phyloP scores from a whole-genome alignment of 2,329 filamentous ascomycete species.

The Penicillium oxalicum region DNA sequence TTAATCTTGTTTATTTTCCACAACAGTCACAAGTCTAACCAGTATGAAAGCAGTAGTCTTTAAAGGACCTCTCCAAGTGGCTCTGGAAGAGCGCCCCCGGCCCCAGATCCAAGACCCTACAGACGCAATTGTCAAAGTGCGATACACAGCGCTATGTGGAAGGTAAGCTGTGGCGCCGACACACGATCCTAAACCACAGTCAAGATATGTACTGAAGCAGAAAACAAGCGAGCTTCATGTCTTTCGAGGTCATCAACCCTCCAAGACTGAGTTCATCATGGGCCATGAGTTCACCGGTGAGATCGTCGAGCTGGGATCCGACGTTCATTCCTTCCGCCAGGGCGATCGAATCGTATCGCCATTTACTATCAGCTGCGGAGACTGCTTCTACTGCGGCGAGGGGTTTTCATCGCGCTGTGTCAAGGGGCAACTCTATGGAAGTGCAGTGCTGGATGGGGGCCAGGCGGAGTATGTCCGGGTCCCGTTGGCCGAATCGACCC shows the following conservation, averaged over 20 bases:
- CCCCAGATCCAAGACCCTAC: conserved; percentile 63
- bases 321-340: conserved; percentile 51
- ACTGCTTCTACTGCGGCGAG: conserved; percentile 76
- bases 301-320: conserved; percentile 58
- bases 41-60: conserved; percentile 87
- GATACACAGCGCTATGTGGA: conserved; percentile 76
- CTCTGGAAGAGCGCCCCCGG: conserved; percentile 69
- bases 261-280: conserved; percentile 56
- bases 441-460: conserved; percentile 61
- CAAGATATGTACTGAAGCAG: neutral
- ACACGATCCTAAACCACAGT: no score
- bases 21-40: no score
- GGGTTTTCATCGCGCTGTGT: conserved; percentile 70
- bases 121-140: conserved; percentile 76
- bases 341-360: conserved; percentile 76
- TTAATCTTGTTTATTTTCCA: no score
- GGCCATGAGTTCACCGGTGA: conserved; percentile 80
- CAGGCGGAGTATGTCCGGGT: conserved; percentile 78
- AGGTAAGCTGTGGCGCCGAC: conserved; percentile 49
- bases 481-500: conserved; percentile 71
- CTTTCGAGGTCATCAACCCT: conserved; percentile 73
- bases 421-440: conserved; percentile 64
- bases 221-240: conserved; percentile 64
- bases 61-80: conserved; percentile 67
- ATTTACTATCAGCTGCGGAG: conserved; percentile 69